Base-by-base conservation (phyloP, 805 yeast species). In the Lachancea kluyveri region DNA sequence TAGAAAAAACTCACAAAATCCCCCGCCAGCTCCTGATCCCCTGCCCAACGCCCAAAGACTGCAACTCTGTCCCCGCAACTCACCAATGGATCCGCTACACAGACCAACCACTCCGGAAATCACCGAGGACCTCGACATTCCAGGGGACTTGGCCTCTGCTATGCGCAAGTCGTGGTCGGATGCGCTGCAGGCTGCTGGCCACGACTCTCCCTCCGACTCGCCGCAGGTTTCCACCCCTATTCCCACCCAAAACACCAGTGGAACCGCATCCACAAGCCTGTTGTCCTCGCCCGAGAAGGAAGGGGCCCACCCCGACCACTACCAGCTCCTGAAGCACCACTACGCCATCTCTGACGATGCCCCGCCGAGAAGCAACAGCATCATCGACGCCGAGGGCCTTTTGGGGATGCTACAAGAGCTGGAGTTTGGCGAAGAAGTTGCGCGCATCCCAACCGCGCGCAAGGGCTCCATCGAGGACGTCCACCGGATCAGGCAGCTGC, bases 91-190 rank as follows among this genome's bases (percentile, higher is more conserved):
- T n/a, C n/a, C n/a, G n/a, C n/a, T n/a, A n/a, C n/a, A n/a, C n/a
- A n/a, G n/a, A n/a, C n/a, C n/a, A n/a, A n/a, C n/a, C n/a, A n/a
- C n/a, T n/a, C n/a, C n/a, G n/a, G n/a, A n/a, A n/a, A n/a, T n/a
- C n/a, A n/a, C n/a, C n/a, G n/a, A n/a, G n/a, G n/a, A n/a, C n/a
- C n/a, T 33, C 27, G 48, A 47, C 20, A 40, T 41, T 17, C 26
- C 46, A 6, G 49, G 44, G 4, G 60, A 54, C 10, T 36, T 55
- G 29, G 59, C 51, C 2, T 48, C 46, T 24, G 57, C 59, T 6
- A 44, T 55, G 5, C 43, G 55, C 30, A 55, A 50, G 25, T 54
- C 60, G 14, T 55, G 60, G 60, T 49, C 55, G 3, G 57, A 50
- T 28, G 37, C 31, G 27, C 13, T 33, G 27, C 14, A 31, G 27